Evolutionary conservation across 148 eudicot genomes (phyloP).

Genomic region (Camellia japonica): DNA sequence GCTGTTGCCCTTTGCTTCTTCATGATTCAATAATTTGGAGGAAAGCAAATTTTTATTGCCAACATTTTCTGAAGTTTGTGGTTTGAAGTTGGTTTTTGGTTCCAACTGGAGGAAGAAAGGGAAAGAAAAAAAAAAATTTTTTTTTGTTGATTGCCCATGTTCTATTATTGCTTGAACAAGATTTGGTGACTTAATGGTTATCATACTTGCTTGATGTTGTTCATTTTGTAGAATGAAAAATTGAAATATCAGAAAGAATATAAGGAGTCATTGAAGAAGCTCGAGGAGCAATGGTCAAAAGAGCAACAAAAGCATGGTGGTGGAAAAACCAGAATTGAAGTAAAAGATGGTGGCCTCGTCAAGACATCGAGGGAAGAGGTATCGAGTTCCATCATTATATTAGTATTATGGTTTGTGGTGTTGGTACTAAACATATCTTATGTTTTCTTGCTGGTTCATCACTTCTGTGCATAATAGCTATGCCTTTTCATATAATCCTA

Average conservation of each 20-base stretch:
- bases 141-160: background rate
- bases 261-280: constrained; percentile 64
- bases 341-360: constrained; percentile 30
- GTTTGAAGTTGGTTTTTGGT: background rate
- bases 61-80: background rate
- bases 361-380: constrained; percentile 46
- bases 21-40: background rate
- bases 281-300: constrained; percentile 59
- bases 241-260: constrained; percentile 55
- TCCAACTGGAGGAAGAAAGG: background rate
- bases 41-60: background rate
- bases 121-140: too few relatives aligned
- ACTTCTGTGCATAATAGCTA: background rate
- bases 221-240: constrained; percentile 58
- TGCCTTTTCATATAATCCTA: background rate
- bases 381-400: constrained; percentile 6
- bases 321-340: constrained; percentile 36
- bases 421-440: background rate
- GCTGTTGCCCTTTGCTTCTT: background rate
- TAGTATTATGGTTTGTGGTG: background rate
- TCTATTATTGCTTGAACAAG: background rate
- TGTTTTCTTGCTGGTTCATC: background rate
- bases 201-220: constrained; percentile 4
- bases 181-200: background rate
- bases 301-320: constrained; percentile 46